Base-by-base conservation (phyloP, 1,284 basidiomycete genomes). In the Leccinum solheimii region DNA sequence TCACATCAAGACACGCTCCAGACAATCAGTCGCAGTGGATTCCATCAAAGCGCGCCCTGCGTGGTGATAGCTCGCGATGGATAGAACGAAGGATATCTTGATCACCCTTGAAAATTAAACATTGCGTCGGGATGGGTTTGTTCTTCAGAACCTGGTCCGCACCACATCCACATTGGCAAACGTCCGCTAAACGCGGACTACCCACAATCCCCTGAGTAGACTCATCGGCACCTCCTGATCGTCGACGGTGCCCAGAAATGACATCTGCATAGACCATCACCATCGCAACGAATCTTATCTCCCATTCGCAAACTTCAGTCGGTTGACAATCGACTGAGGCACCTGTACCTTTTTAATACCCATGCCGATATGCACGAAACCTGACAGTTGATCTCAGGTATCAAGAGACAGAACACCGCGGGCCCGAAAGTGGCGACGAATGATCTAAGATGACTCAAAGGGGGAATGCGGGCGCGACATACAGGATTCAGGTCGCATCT, bases 251-350 rank as follows among this genome's bases (percentile, higher is more conserved):
- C 57, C 52, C 63, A 49, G 40, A 53, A 26, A 40, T 16, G n/a
- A 40, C 19, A 48, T 55, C 36, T 23, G 23, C 40, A 13, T 43
- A 43, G 13, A 30, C 52, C 55, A 64, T 67, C 55, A 10, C 67
- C 57, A 66, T 71, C 63, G 48, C 67, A 19, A 71, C 69, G 65
- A 68, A 58, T 57, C 49, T 68, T 54, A 21, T 36, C 11, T 36
- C 11, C 43, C n/a, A 3, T 30, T 27, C 36, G 27, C 11, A 36
- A n/a, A 14, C 34, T 11, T 27, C 23, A 38, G 36, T 40, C 23
- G 26, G 14, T 53, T 23, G 36, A 53, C 19, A 30, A 19, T 16
- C n/a, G 27, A 40, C n/a, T 45, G 53, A 69, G 27, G 43, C 19
- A 45, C 40, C 30, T 50, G 50, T 60, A 53, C 49, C 55, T 57